Percentiles rank a stretch among this genome's conserved stretches.
These are phyloP conservation scores for Sphaerulina musiva DNA, from an alignment of 2,329 filamentous ascomycete genomes.

Conservation along the genomic window DNA sequence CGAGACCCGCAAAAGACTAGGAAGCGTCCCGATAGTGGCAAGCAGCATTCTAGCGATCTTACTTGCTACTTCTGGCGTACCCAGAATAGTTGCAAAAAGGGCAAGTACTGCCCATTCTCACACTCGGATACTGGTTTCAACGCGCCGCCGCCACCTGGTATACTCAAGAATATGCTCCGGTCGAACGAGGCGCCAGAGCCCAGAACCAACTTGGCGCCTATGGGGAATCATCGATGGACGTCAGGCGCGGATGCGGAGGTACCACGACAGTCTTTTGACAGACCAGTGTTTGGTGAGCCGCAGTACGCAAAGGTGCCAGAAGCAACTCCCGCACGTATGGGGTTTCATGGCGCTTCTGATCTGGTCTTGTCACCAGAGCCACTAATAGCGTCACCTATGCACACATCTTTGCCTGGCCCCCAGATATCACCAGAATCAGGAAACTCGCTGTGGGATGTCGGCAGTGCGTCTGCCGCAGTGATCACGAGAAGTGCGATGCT, in stretches of 20 bases:
- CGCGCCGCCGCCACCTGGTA: constrained; percentile 14
- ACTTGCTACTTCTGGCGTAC: constrained; percentile 23
- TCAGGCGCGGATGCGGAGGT: neutral
- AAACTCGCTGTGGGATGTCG: neutral
- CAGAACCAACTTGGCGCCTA: constrained; percentile 1
- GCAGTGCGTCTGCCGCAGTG: neutral
- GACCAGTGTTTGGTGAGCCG: neutral
- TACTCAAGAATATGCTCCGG: neutral
- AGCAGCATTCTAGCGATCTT: neutral
- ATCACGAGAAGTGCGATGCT: neutral
- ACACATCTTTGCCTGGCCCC: neutral
- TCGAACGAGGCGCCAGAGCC: neutral
- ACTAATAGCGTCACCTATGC: neutral
- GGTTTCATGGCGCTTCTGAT: neutral
- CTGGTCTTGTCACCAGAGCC: neutral
- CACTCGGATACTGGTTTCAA: constrained; percentile 20
- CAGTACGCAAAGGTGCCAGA: neutral
- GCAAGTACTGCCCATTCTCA: constrained; percentile 15
- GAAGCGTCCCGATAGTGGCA: neutral
- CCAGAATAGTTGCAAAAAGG: constrained; percentile 10
- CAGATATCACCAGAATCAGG: neutral
- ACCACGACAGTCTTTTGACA: neutral
- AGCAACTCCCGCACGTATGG: neutral
- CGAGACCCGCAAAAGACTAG: neutral
- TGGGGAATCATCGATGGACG: neutral